Evolutionary conservation across 352 stramenopile species (phyloP).

Genomic region (Plasmopara halstedii): DNA sequence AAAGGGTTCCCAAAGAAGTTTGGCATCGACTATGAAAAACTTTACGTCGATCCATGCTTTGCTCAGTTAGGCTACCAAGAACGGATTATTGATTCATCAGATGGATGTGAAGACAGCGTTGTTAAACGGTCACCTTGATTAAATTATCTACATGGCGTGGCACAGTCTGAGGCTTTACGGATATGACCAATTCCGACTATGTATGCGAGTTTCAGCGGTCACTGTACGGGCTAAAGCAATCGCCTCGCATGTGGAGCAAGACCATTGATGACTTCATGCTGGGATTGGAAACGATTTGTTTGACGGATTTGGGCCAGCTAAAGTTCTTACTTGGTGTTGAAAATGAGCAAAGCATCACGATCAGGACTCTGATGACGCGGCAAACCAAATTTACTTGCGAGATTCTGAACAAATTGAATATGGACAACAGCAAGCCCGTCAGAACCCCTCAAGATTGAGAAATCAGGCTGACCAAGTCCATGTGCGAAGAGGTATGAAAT

Average conservation of each 20-base stretch:
- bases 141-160: too few relatives aligned
- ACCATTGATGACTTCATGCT: constrained; percentile 2
- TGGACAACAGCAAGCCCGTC: not conserved
- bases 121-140: too few relatives aligned
- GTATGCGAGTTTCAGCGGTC: too few relatives aligned
- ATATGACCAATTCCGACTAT: too few relatives aligned
- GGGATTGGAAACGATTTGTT: not conserved
- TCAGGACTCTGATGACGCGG: not conserved
- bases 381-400: not conserved
- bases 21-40: too few relatives aligned
- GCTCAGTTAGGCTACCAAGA: too few relatives aligned
- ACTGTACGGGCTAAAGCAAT: too few relatives aligned
- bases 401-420: not conserved
- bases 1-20: too few relatives aligned
- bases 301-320: not conserved
- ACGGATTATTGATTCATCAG: too few relatives aligned
- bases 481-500: not conserved
- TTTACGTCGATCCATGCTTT: too few relatives aligned
- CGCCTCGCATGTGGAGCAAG: not conserved
- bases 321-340: not conserved
- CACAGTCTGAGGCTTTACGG: too few relatives aligned
- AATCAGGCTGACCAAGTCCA: not conserved
- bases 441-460: not conserved
- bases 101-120: too few relatives aligned
- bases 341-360: not conserved